These are phyloP conservation scores for Penicillium daleae DNA, from an alignment of 495 filamentous ascomycete genomes.

Conservation along the genomic window DNA sequence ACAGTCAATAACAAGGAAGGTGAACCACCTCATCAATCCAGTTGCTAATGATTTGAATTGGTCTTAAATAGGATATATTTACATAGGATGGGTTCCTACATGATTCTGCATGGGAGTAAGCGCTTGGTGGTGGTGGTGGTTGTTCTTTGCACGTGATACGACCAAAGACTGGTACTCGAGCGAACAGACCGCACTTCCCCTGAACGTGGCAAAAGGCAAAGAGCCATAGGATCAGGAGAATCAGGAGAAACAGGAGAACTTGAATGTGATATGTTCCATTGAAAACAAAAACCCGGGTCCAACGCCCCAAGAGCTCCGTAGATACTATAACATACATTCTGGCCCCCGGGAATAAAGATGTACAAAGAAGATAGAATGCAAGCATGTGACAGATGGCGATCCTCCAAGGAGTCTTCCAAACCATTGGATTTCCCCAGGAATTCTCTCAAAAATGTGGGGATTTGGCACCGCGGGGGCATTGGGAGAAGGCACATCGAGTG, in stretches of 20 bases:
- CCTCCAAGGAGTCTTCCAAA: background rate
- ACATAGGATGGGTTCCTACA: no score
- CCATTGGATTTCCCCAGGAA: background rate
- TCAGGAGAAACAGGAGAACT: background rate
- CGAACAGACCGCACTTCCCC: conserved; percentile 4
- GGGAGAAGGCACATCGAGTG: background rate
- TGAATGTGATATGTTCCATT: background rate
- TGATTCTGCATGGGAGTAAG: background rate
- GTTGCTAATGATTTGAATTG: no score
- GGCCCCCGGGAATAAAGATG: conserved; percentile 11
- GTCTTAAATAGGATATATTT: no score
- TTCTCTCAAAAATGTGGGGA: background rate
- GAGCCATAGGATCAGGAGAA: background rate
- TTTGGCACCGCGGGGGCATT: background rate
- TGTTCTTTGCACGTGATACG: conserved; percentile 20
- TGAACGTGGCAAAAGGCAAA: background rate
- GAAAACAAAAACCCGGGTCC: background rate
- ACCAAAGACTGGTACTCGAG: conserved; percentile 12
- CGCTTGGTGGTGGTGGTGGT: background rate
- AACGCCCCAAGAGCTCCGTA: conserved; percentile 22
- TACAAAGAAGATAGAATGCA: conserved; percentile 12
- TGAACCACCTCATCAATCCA: no score
- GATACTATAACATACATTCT: conserved; percentile 28
- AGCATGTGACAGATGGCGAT: background rate
- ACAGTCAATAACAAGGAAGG: background rate